These are phyloP conservation scores for Clausena lansium DNA, from an alignment of 345 rosid species.

Conservation along the genomic window DNA sequence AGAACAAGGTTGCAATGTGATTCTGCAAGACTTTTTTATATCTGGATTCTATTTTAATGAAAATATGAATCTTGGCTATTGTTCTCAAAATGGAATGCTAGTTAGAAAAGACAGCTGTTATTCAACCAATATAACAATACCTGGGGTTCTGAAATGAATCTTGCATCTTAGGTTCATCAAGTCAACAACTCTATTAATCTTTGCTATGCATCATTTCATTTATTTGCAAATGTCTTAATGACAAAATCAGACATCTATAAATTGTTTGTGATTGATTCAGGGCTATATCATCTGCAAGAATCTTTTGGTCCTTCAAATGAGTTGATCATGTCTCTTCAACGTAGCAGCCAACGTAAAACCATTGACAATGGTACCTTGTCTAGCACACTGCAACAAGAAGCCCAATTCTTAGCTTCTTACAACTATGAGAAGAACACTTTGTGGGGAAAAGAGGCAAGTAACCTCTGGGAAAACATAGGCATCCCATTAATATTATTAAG, in stretches of 20 bases:
- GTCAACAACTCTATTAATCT: not conserved
- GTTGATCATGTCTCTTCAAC: constrained; percentile 18
- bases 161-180: not conserved
- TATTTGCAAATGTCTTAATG: not conserved
- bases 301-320: constrained; percentile 27
- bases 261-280: constrained; percentile 2
- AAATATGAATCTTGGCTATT: not conserved
- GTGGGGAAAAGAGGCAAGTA: constrained; percentile 19
- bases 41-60: not conserved
- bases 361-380: not conserved
- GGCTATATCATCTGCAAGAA: constrained; percentile 14
- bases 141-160: too few relatives aligned
- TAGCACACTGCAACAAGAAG: constrained; percentile 6
- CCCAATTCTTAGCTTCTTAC: constrained; percentile 9
- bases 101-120: not conserved
- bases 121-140: too few relatives aligned
- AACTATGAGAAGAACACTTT: constrained; percentile 11
- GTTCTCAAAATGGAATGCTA: not conserved
- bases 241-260: not conserved
- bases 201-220: not conserved
- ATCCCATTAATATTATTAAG: not conserved
- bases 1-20: too few relatives aligned
- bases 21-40: not conserved
- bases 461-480: not conserved
- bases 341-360: not conserved